Percentiles rank a stretch among this genome's conserved stretches.
These are phyloP conservation scores for Talaromyces sp. DNA, from an alignment of 2,329 filamentous ascomycete genomes.

Conservation along the genomic window DNA sequence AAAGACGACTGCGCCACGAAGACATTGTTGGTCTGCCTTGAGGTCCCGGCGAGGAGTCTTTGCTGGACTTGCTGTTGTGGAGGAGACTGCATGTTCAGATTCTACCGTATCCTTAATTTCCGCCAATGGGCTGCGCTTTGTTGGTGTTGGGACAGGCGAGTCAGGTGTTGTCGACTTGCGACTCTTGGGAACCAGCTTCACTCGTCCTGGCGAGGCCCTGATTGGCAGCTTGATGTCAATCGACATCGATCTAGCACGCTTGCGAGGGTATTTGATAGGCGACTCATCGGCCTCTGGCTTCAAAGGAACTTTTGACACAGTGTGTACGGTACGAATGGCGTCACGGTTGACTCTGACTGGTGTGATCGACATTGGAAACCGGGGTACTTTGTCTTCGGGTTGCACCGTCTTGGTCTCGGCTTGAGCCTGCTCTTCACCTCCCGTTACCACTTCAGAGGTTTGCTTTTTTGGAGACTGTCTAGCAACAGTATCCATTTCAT, in stretches of 20 bases:
- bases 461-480: slow-evolving; percentile 19
- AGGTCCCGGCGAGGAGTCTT: slow-evolving; percentile 25
- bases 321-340: slow-evolving; percentile 61
- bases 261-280: slow-evolving; percentile 44
- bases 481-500: slow-evolving; percentile 14
- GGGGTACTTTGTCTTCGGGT: not conserved
- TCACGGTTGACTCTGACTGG: slow-evolving; percentile 50
- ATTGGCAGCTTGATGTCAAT: slow-evolving; percentile 40
- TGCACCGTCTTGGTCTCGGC: not conserved
- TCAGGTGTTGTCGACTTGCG: slow-evolving; percentile 25
- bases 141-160: slow-evolving; percentile 3
- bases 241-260: slow-evolving; percentile 53
- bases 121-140: slow-evolving; percentile 21
- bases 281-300: slow-evolving; percentile 60
- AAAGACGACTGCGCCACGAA: slow-evolving; percentile 72
- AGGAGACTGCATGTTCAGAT: not conserved
- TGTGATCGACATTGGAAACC: slow-evolving; percentile 48
- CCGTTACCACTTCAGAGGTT: not conserved
- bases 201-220: slow-evolving; percentile 30
- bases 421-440: not conserved
- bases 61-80: not conserved
- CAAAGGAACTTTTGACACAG: slow-evolving; percentile 72
- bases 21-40: slow-evolving; percentile 38
- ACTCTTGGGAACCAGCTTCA: slow-evolving; percentile 22
- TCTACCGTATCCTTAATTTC: not conserved